These are phyloP conservation scores for Sclerotinia minor DNA, from an alignment of 2,329 filamentous ascomycete species.

Conservation along the genomic window DNA sequence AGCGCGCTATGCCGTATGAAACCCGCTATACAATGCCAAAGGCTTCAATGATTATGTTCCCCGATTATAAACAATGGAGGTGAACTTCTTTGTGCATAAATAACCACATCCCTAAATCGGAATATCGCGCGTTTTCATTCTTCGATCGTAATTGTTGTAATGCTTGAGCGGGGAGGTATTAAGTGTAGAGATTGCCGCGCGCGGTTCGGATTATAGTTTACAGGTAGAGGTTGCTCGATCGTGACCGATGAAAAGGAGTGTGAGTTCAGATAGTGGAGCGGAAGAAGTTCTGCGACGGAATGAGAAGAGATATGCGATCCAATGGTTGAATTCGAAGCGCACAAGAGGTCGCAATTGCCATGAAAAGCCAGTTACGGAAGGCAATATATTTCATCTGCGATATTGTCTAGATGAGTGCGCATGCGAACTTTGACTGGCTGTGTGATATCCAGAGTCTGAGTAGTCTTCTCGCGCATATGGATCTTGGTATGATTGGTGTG, in stretches of 20 bases:
- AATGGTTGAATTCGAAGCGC: conserved; percentile 40
- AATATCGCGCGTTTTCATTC: conserved; percentile 34
- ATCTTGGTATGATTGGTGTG: conserved; percentile 24
- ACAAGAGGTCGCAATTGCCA: conserved; percentile 40
- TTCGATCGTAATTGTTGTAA: conserved; percentile 31
- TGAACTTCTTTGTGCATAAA: conserved; percentile 22
- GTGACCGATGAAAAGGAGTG: conserved; percentile 40
- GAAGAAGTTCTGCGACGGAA: conserved; percentile 39
- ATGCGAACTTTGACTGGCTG: conserved; percentile 39
- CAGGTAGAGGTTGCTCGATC: conserved; percentile 36
- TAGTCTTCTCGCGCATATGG: conserved; percentile 34
- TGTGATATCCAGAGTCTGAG: conserved; percentile 42
- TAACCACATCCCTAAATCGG: conserved; percentile 38
- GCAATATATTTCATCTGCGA: conserved; percentile 42
- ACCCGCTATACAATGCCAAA: conserved; percentile 38
- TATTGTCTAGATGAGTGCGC: conserved; percentile 35
- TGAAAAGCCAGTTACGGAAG: conserved; percentile 42
- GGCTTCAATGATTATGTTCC: conserved; percentile 32
- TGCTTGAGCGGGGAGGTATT: conserved; percentile 25
- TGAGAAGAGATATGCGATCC: conserved; percentile 41
- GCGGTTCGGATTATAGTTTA: conserved; percentile 33
- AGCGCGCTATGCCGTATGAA: conserved; percentile 38
- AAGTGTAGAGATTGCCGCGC: conserved; percentile 21
- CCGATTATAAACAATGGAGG: conserved; percentile 27
- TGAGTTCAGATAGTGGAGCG: conserved; percentile 39